These are phyloP conservation scores for Botryotinia convoluta DNA, from an alignment of 2,329 filamentous ascomycete genomes.

Conservation along the genomic window DNA sequence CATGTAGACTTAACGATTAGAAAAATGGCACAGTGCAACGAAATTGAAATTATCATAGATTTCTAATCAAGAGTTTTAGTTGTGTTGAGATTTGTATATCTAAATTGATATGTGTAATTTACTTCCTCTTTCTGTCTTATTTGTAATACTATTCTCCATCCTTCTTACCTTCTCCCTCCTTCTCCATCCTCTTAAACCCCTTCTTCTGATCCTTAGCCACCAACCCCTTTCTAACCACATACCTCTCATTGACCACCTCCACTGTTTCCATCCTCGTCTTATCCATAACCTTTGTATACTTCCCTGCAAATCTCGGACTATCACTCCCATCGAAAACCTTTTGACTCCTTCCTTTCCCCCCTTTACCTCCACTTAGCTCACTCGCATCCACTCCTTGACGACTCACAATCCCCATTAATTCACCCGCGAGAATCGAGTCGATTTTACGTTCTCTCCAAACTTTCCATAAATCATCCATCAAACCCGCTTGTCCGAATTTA, in stretches of 20 bases:
- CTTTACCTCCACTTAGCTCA: constrained; percentile 39
- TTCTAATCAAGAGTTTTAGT: neutral
- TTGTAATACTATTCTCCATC: neutral
- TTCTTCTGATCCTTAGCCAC: constrained; percentile 16
- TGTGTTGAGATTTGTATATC: neutral
- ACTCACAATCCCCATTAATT: constrained; percentile 64
- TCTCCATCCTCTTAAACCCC: constrained; percentile 14
- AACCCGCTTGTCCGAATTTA: constrained; percentile 62
- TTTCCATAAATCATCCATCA: constrained; percentile 76
- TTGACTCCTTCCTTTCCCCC: constrained; percentile 36
- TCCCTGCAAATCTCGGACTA: constrained; percentile 48
- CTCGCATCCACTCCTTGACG: constrained; percentile 39
- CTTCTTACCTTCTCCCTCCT: neutral
- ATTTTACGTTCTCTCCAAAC: constrained; percentile 83
- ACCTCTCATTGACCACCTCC: constrained; percentile 58
- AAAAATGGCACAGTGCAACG: neutral
- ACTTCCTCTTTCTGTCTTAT: neutral
- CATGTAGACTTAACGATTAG: neutral
- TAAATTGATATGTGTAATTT: neutral
- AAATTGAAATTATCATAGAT: neutral
- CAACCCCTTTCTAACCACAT: constrained; percentile 60
- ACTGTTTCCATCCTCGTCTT: constrained; percentile 49
- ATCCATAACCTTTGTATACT: constrained; percentile 55
- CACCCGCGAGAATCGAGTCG: constrained; percentile 78
- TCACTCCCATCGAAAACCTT: constrained; percentile 56